Conservation (phyloP, 805 yeast species). For the Candida manassasensis region DNA sequence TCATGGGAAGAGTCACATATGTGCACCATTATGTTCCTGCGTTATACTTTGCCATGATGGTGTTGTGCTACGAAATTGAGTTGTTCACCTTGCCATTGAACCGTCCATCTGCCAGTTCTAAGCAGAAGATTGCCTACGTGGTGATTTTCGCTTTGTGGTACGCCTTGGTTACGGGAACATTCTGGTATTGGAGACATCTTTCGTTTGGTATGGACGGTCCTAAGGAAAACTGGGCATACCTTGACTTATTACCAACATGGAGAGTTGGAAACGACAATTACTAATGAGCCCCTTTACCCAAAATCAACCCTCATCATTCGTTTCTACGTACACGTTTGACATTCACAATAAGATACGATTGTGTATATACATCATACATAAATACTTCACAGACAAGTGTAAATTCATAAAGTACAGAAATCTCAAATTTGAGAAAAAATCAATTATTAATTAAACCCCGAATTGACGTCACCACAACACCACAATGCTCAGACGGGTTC, state of each 20-base stretch:
- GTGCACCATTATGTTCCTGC: slow-evolving; percentile 97
- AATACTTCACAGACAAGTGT: too few relatives aligned
- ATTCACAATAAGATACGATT: too few relatives aligned
- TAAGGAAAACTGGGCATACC: slow-evolving; percentile 34
- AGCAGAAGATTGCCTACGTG: slow-evolving; percentile 17
- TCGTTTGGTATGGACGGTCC: slow-evolving; percentile 44
- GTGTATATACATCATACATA: too few relatives aligned
- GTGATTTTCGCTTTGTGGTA: slow-evolving; percentile 25
- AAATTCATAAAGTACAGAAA: too few relatives aligned
- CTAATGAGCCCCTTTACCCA: slow-evolving; percentile 7
- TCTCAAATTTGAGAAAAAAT: too few relatives aligned
- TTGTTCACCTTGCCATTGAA: slow-evolving; percentile 26
- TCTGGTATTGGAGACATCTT: slow-evolving; percentile 40
- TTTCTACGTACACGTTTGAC: too few relatives aligned
- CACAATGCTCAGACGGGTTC: too few relatives aligned
- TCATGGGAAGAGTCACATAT: slow-evolving; percentile 96
- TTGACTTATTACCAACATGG: slow-evolving; percentile 38
- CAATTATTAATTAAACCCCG: too few relatives aligned
- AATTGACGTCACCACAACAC: too few relatives aligned
- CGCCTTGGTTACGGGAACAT: slow-evolving; percentile 30
- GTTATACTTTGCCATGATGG: slow-evolving; percentile 84
- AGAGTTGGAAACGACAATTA: slow-evolving; percentile 37
- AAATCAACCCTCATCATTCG: too few relatives aligned
- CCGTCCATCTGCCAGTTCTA: slow-evolving; percentile 11
- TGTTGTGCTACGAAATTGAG: slow-evolving; percentile 61